Percentiles rank a stretch among this genome's conserved stretches.
phyloP scores from a whole-genome alignment of 257 asterid species.

The Solanum bukasovii region DNA sequence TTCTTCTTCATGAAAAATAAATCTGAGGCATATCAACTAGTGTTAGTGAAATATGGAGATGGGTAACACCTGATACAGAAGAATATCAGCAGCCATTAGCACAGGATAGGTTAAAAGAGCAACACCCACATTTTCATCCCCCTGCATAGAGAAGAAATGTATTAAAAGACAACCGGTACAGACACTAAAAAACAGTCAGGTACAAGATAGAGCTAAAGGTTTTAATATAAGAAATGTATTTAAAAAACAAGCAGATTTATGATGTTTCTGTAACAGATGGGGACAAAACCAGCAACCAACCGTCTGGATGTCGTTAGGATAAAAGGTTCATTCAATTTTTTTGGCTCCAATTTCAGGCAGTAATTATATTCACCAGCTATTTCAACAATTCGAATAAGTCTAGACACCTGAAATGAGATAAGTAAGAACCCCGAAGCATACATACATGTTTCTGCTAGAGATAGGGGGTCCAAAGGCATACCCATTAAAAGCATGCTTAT shows the following conservation, averaged over 20 bases:
- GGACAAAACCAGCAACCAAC: neutral
- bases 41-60: neutral
- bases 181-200: neutral
- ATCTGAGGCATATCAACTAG: neutral
- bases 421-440: neutral
- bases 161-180: neutral
- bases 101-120: constrained; percentile 91
- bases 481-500: neutral
- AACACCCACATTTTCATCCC: constrained; percentile 95
- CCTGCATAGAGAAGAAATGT: constrained; percentile 29
- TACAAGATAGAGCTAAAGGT: neutral
- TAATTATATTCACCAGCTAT: neutral
- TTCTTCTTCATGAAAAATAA: neutral
- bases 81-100: constrained; percentile 96
- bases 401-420: neutral
- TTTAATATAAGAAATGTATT: neutral
- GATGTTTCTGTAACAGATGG: neutral
- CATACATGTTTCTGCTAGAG: neutral
- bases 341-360: neutral
- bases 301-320: neutral
- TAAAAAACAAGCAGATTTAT: neutral
- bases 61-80: constrained; percentile 67
- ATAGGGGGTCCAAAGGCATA: neutral
- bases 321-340: neutral
- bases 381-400: neutral